Evolutionary conservation across 257 asterid genomes (phyloP).

Genomic region (Thymus quinquecostatus): DNA sequence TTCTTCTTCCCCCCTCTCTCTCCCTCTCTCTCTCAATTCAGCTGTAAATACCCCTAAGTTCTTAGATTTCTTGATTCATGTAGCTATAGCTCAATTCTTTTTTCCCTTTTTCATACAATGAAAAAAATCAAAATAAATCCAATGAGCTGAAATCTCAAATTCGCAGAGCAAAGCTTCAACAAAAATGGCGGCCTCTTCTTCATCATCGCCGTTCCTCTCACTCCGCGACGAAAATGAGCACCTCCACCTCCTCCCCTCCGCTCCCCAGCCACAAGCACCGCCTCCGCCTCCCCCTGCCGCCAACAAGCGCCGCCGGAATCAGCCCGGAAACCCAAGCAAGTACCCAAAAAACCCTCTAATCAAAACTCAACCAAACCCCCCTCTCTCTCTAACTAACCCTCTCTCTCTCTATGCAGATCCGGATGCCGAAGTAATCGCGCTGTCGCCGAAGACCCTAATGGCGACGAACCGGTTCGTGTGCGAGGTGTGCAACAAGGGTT

Average conservation of each 20-base stretch:
- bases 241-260: conserved; percentile 31
- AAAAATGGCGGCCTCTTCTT: conserved; percentile 54
- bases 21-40: not conserved
- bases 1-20: conserved; percentile 13
- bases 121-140: conserved; percentile 12
- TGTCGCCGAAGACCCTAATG: conserved; percentile 82
- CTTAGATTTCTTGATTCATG: not conserved
- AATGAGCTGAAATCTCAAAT: conserved; percentile 9
- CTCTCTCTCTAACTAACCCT: too few relatives aligned
- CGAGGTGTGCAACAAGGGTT: conserved; percentile 86
- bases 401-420: conserved; percentile 48
- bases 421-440: conserved; percentile 75
- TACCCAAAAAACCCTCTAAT: conserved; percentile 21
- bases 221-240: conserved; percentile 47
- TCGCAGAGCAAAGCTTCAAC: not conserved
- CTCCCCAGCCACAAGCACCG: conserved; percentile 15
- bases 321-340: conserved; percentile 88
- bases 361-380: not conserved
- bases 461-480: conserved; percentile 79
- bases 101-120: not conserved
- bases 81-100: not conserved
- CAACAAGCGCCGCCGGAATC: conserved; percentile 60
- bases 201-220: conserved; percentile 49
- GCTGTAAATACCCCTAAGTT: not conserved
- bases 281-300: conserved; percentile 33